Evolutionary conservation across 2,329 filamentous ascomycete species (phyloP), one percentile per base, ranked within the genome.

Genomic region (Aspergillus sp.): DNA sequence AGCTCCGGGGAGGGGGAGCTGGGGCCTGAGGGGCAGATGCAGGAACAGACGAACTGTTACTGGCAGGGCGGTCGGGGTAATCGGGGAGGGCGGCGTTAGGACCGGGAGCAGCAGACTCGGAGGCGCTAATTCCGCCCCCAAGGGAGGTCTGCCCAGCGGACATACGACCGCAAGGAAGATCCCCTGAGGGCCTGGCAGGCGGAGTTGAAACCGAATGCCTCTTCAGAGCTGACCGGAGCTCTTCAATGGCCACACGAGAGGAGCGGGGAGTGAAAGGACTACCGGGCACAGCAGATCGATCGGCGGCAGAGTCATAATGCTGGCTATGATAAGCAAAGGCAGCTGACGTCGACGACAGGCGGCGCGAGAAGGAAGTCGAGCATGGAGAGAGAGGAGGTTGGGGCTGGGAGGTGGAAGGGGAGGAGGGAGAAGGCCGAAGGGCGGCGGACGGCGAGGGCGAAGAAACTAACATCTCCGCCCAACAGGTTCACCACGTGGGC

Each of bases 371-470:
- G 47, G 55, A 58, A 44, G 52, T 47, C 43, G 52, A 54, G n/a
- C 52, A 54, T 47, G 59, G 53, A 54, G 52, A 56, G 44, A 57
- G 52, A 57, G 53, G 52, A 52, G 53, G 53, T 53, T 56, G 51
- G 50, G 41, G 44, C 46, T 49, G 35, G 57, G 53, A 57, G 49
- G 57, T 57, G 48, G 67, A 61, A 58, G 68, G 60, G 54, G 67
- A 66, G 51, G 62, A 66, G 54, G 65, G 61, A 33, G 70, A 67
- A 57, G 68, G 65, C 61, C 72, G 74, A 62, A 77, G 65, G 52
- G 73, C 69, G 58, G 71, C 68, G 59, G 74, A 72, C 25, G 75
- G 73, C 55, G 75, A 77, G 43, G 76, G 73, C 58, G 75, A 77
- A 27, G 76, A 76, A 59, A 73, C 68, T 66, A 76, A 70, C 73